Conservation (phyloP, 2,329 filamentous ascomycete species). For the Aschersonia sp. region DNA sequence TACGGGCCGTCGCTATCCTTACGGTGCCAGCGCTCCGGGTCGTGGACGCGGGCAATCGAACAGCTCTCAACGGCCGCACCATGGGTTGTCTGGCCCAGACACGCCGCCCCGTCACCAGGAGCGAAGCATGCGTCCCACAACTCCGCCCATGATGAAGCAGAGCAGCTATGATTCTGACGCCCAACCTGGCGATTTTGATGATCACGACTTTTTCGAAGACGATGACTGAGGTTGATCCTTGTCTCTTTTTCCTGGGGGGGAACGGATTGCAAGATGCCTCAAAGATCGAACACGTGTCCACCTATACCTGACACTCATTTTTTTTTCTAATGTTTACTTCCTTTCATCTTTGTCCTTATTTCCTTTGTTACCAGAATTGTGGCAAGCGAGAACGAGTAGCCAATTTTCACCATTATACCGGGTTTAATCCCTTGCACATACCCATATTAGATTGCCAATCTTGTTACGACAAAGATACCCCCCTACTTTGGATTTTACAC, state of each 20-base stretch:
- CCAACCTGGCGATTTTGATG: conserved; percentile 41
- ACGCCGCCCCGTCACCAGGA: conserved; percentile 29
- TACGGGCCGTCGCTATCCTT: conserved; percentile 43
- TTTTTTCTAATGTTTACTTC: too few relatives aligned
- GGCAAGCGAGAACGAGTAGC: neutral
- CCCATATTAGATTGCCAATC: neutral
- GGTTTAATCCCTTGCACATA: neutral
- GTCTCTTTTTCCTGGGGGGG: too few relatives aligned
- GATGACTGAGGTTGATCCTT: conserved; percentile 17
- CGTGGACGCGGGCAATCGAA: conserved; percentile 15
- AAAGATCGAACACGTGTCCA: too few relatives aligned
- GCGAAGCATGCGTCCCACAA: conserved; percentile 29
- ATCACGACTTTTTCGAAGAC: conserved; percentile 43
- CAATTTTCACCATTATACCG: neutral
- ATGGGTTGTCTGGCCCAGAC: conserved; percentile 19
- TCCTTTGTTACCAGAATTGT: too few relatives aligned
- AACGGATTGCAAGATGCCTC: too few relatives aligned
- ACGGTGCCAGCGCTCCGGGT: conserved; percentile 18
- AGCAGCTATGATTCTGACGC: conserved; percentile 48
- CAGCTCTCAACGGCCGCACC: conserved; percentile 22
- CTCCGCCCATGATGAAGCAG: conserved; percentile 46
- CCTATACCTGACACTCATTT: too few relatives aligned
- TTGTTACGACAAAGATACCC: neutral
- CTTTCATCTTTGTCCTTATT: too few relatives aligned
- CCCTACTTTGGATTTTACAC: conserved; percentile 2